These are phyloP conservation scores for Mycena haematopus DNA, from an alignment of 768 basidiomycete genomes.

Conservation along the genomic window DNA sequence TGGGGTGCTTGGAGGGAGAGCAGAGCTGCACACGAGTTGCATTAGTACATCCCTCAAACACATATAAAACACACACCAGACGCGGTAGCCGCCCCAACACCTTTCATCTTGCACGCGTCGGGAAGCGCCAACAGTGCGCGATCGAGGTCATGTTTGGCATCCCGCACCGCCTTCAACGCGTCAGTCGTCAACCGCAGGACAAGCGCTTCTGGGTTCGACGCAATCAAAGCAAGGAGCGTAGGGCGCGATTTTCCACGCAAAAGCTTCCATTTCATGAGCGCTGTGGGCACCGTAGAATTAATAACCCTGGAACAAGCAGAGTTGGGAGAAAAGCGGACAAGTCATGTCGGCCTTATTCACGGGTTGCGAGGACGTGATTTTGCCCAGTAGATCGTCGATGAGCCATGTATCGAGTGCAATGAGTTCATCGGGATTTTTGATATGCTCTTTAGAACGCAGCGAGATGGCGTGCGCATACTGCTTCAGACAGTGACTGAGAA, in stretches of 20 bases:
- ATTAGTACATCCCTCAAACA: not conserved
- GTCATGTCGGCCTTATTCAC: slow-evolving; percentile 23
- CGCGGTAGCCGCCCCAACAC: slow-evolving; percentile 29
- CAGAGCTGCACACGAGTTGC: slow-evolving; percentile 9
- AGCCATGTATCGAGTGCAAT: slow-evolving; percentile 24
- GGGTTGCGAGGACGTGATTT: slow-evolving; percentile 18
- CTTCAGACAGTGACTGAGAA: slow-evolving; percentile 12
- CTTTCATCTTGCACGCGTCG: slow-evolving; percentile 22
- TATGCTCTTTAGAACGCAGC: slow-evolving; percentile 22
- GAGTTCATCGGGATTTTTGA: slow-evolving; percentile 17
- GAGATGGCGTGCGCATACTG: slow-evolving; percentile 17
- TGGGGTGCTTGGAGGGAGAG: slow-evolving; percentile 28
- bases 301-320: not conserved
- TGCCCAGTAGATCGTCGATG: not conserved
- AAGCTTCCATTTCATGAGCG: slow-evolving; percentile 31
- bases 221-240: slow-evolving; percentile 22
- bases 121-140: slow-evolving; percentile 20
- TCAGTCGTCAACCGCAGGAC: slow-evolving; percentile 14
- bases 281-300: not conserved
- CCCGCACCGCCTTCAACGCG: slow-evolving; percentile 9
- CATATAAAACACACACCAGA: slow-evolving; percentile 9
- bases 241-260: slow-evolving; percentile 29
- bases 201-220: slow-evolving; percentile 17
- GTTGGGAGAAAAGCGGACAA: slow-evolving; percentile 10
- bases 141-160: slow-evolving; percentile 19